Conservation (phyloP, 169 alveolate genomes). For the Cryptosporidium canis region DNA sequence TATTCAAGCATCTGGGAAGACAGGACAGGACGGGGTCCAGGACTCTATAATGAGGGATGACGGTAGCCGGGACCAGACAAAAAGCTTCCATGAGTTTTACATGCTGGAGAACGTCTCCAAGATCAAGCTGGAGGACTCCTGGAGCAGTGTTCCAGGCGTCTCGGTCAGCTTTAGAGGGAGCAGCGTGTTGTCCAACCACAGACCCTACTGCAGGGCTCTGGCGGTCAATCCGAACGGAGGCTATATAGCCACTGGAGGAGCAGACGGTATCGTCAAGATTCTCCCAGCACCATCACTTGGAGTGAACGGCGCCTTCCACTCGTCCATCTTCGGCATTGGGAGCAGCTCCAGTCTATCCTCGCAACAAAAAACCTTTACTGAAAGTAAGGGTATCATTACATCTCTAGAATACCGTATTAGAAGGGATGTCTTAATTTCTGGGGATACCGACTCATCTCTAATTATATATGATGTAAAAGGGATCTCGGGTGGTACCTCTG, state of each 20-base stretch:
- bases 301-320: neutral
- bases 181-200: conserved; percentile 54
- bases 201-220: conserved; percentile 69
- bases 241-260: conserved; percentile 69
- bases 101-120: conserved; percentile 25
- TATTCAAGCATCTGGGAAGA: neutral
- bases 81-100: conserved; percentile 2
- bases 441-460: conserved; percentile 45
- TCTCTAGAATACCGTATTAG: conserved; percentile 29
- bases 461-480: conserved; percentile 65
- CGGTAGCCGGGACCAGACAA: neutral
- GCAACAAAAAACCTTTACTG: conserved; percentile 64
- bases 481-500: conserved; percentile 29
- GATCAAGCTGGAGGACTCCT: conserved; percentile 9
- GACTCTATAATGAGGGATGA: neutral
- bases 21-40: neutral
- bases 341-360: conserved; percentile 39
- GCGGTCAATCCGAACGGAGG: conserved; percentile 53
- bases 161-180: conserved; percentile 55
- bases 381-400: conserved; percentile 65
- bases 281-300: conserved; percentile 63
- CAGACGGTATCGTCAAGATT: conserved; percentile 65
- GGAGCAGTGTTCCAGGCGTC: conserved; percentile 22
- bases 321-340: neutral
- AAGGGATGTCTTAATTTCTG: conserved; percentile 51